Conservation (phyloP, 1,284 basidiomycete species). For the Anthracocystis walkeri region DNA sequence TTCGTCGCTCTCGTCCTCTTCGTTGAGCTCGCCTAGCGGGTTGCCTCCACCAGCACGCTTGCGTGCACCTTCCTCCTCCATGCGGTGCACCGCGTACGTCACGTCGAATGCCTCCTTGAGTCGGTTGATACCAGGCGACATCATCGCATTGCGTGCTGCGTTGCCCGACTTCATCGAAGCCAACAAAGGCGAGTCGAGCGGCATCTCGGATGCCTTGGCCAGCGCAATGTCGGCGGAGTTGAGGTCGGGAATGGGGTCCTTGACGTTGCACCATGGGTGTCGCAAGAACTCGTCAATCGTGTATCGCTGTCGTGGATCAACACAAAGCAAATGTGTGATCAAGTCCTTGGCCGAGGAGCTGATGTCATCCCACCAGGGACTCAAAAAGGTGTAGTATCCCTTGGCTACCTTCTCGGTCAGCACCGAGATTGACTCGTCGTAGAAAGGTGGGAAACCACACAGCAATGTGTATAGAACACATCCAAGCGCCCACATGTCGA, state of each 20-base stretch:
- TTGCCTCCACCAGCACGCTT: slow-evolving; percentile 73
- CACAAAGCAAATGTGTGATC: slow-evolving; percentile 92
- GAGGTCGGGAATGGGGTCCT: slow-evolving; percentile 63
- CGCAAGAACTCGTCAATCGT: slow-evolving; percentile 97
- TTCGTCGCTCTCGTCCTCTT: slow-evolving; percentile 78
- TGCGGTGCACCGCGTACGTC: slow-evolving; percentile 97
- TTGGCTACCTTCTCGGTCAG: slow-evolving; percentile 97
- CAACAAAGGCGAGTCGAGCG: slow-evolving; percentile 91
- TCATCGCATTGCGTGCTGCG: slow-evolving; percentile 74
- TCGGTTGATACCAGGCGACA: slow-evolving; percentile 83
- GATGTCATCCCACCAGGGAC: slow-evolving; percentile 99
- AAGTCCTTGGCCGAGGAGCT: slow-evolving; percentile 91
- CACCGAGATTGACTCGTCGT: slow-evolving; percentile 98
- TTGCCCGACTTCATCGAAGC: slow-evolving; percentile 75
- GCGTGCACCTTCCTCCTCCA: slow-evolving; percentile 93
- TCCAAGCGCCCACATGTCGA: slow-evolving; percentile 99
- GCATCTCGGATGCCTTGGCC: slow-evolving; percentile 71
- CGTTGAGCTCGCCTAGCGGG: slow-evolving; percentile 83
- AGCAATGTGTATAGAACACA: slow-evolving; percentile 98
- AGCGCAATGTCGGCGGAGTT: slow-evolving; percentile 65
- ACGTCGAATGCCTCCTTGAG: slow-evolving; percentile 99
- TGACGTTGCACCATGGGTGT: slow-evolving; percentile 90
- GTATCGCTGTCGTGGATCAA: slow-evolving; percentile 93
- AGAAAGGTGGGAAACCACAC: slow-evolving; percentile 98
- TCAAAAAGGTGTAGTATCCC: slow-evolving; percentile 97